These are phyloP conservation scores for Cochliopodium minus DNA, from an alignment of 208 protist genomes.

Conservation along the genomic window DNA sequence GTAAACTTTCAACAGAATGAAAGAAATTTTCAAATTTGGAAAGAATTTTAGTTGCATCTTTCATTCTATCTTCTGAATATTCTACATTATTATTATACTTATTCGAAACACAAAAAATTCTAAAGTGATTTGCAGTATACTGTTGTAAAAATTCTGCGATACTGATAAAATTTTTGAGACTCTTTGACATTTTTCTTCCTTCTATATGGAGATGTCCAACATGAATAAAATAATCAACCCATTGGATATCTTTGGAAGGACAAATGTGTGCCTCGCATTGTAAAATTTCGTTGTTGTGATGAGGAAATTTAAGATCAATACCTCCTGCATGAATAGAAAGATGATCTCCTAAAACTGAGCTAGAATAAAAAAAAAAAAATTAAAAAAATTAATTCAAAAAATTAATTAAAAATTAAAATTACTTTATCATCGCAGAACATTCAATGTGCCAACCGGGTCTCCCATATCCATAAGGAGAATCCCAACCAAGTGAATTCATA, in stretches of 20 bases:
- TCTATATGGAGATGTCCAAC: constrained; percentile 90
- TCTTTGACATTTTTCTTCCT: constrained; percentile 96
- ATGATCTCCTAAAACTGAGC: constrained; percentile 54
- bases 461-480: constrained; percentile 69
- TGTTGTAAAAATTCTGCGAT: constrained; percentile 61
- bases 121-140: constrained; percentile 57
- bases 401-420: no score
- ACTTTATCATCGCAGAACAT: constrained; percentile 96
- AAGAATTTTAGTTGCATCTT: constrained; percentile 50
- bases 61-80: constrained; percentile 68
- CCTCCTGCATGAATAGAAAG: constrained; percentile 92
- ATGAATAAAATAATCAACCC: constrained; percentile 95
- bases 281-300: constrained; percentile 98
- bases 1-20: constrained; percentile 43
- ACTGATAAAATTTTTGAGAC: constrained; percentile 97
- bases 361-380: no score
- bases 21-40: constrained; percentile 58
- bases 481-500: no score
- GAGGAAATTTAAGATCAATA: constrained; percentile 94
- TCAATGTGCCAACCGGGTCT: constrained; percentile 99
- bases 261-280: constrained; percentile 71
- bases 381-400: no score
- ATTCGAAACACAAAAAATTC: constrained; percentile 80
- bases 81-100: constrained; percentile 66
- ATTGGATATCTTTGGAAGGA: constrained; percentile 52